These are phyloP conservation scores for Phoma sp. DNA, from an alignment of 2,329 filamentous ascomycete species.

Conservation along the genomic window DNA sequence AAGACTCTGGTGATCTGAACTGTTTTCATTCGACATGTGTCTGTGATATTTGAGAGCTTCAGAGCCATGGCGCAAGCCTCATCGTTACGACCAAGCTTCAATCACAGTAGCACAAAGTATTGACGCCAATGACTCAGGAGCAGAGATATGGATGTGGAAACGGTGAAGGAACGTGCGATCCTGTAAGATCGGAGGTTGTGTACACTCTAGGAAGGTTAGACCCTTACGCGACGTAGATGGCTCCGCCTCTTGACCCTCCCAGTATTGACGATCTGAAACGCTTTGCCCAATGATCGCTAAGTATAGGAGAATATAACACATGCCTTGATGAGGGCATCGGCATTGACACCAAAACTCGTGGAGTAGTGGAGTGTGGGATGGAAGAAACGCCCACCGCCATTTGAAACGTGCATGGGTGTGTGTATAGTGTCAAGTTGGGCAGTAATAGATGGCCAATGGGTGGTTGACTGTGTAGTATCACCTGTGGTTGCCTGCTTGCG, in stretches of 20 bases:
- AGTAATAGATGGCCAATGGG: slow-evolving; percentile 9
- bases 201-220: slow-evolving; percentile 9
- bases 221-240: neutral
- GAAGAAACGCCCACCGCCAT: slow-evolving; percentile 32
- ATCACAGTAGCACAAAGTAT: slow-evolving; percentile 25
- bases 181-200: slow-evolving; percentile 18
- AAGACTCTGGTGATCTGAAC: neutral
- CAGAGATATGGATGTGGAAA: slow-evolving; percentile 21
- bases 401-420: slow-evolving; percentile 27
- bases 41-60: neutral
- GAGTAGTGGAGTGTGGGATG: slow-evolving; percentile 19
- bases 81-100: slow-evolving; percentile 5
- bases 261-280: neutral
- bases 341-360: slow-evolving; percentile 4
- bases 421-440: slow-evolving; percentile 14
- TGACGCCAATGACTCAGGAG: slow-evolving; percentile 42
- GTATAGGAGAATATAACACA: slow-evolving; percentile 14
- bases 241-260: slow-evolving; percentile 7
- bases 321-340: slow-evolving; percentile 11
- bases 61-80: neutral
- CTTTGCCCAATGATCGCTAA: slow-evolving; percentile 28
- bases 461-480: neutral
- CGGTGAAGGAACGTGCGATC: slow-evolving; percentile 30
- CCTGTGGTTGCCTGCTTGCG: slow-evolving; percentile 39
- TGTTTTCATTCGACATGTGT: neutral